Evolutionary conservation across 148 eudicot species (phyloP).

Genomic region (Amaranthus cruentus): DNA sequence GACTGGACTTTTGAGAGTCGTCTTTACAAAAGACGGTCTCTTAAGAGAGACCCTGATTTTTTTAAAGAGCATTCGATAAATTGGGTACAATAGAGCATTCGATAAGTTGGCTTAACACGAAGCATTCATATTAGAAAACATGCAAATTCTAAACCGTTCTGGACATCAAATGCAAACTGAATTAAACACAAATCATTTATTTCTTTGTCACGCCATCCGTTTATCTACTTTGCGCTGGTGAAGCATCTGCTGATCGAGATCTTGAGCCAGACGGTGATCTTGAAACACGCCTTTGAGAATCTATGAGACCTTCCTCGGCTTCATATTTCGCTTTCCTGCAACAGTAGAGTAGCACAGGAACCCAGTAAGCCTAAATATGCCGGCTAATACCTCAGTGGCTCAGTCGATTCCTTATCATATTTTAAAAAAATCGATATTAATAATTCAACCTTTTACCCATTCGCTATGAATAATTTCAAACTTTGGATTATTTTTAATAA

Average conservation of each 20-base stretch:
- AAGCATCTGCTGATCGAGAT: slow-evolving; percentile 58
- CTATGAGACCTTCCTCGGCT: slow-evolving; percentile 37
- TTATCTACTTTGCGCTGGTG: slow-evolving; percentile 40
- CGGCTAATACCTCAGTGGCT: too few species aligned
- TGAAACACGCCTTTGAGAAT: slow-evolving; percentile 41
- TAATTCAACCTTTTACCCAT: too few species aligned
- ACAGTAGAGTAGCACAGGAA: background rate
- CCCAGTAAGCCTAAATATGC: background rate
- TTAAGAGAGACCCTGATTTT: too few species aligned
- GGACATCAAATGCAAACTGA: background rate
- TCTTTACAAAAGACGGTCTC: too few species aligned
- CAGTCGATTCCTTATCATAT: too few species aligned
- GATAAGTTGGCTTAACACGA: background rate
- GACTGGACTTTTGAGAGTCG: too few species aligned
- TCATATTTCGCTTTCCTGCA: slow-evolving; percentile 41
- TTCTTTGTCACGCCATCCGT: slow-evolving; percentile 2
- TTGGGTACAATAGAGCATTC: too few species aligned
- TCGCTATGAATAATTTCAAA: background rate
- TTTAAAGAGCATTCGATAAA: too few species aligned
- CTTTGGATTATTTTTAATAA: too few species aligned
- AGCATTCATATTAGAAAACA: background rate
- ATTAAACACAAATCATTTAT: slow-evolving; percentile 5
- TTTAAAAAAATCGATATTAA: too few species aligned
- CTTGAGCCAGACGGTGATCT: slow-evolving; percentile 69
- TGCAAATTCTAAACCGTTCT: background rate